Conservation (phyloP, 371 early-diverging fungal species). For the Basidiobolus meristosporus region DNA sequence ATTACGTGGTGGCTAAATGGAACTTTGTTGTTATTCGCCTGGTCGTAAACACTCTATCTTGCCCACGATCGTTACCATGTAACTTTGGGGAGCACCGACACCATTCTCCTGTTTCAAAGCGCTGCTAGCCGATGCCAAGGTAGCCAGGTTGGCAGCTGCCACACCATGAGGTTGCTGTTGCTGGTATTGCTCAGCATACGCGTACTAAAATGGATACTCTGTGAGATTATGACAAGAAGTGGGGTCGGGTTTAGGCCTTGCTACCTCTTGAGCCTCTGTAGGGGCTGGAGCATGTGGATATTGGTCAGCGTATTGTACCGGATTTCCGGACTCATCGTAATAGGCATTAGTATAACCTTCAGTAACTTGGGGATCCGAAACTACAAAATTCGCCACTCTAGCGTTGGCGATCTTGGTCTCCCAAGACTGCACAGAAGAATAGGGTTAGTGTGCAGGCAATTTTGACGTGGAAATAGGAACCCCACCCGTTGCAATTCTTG, state of each 20-base stretch:
- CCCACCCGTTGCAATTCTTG: constrained; percentile 70
- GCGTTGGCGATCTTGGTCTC: constrained; percentile 61
- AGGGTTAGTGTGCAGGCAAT: neutral
- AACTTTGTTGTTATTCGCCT: no score
- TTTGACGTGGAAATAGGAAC: neutral
- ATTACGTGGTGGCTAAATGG: neutral
- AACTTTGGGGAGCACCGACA: constrained; percentile 10
- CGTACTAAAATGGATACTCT: no score
- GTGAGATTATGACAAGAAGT: no score
- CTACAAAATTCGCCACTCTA: constrained; percentile 52
- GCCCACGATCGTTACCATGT: constrained; percentile 10
- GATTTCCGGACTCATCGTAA: constrained; percentile 4
- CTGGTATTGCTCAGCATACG: no score
- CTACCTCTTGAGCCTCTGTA: no score
- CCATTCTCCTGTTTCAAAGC: constrained; percentile 3
- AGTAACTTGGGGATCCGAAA: constrained; percentile 18
- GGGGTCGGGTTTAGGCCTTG: no score
- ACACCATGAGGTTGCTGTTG: neutral
- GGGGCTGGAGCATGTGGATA: no score
- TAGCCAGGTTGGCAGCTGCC: constrained; percentile 21
- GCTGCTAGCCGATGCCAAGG: constrained; percentile 11
- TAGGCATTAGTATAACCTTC: constrained; percentile 6
- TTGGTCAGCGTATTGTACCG: neutral
- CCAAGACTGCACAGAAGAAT: constrained; percentile 38
- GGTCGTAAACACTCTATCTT: constrained; percentile 4